These are phyloP conservation scores for Colletotrichum sp. DNA, from an alignment of 2,329 filamentous ascomycete genomes.

Conservation along the genomic window DNA sequence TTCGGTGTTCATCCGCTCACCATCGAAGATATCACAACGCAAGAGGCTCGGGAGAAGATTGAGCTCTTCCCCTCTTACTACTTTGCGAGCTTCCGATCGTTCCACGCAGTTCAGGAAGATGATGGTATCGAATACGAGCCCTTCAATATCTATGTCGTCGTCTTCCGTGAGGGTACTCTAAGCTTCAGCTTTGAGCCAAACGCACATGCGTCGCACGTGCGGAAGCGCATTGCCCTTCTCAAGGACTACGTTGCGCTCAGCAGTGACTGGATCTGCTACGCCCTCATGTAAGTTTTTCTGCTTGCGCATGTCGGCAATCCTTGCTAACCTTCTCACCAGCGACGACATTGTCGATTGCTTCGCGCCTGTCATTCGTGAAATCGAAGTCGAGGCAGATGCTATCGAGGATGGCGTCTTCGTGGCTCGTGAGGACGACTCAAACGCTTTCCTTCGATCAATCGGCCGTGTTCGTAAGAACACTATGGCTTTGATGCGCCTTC, in stretches of 20 bases:
- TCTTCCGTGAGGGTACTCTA: conserved; percentile 92
- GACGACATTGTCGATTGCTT: conserved; percentile 98
- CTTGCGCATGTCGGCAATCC: background rate
- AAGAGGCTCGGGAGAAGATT: conserved; percentile 97
- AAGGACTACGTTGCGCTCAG: conserved; percentile 95
- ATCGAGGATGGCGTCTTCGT: conserved; percentile 97
- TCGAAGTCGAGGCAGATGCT: conserved; percentile 86
- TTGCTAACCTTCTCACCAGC: conserved; percentile 46
- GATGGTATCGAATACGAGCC: conserved; percentile 87
- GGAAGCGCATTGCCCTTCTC: conserved; percentile 88
- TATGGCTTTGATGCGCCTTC: conserved; percentile 88
- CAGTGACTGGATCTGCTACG: conserved; percentile 99
- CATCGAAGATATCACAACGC: conserved; percentile 92
- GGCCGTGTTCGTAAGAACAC: conserved; percentile 93
- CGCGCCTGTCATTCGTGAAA: conserved; percentile 84
- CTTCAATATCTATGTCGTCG: conserved; percentile 95
- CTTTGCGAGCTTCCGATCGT: conserved; percentile 96
- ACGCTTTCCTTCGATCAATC: conserved; percentile 84
- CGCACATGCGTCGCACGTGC: conserved; percentile 85
- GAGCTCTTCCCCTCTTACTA: conserved; percentile 98
- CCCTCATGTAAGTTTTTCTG: conserved; percentile 75
- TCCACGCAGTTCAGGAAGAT: conserved; percentile 79
- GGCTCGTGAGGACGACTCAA: conserved; percentile 88
- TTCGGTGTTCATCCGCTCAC: conserved; percentile 97
- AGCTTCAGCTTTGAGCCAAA: conserved; percentile 94